phyloP scores from a whole-genome alignment of 345 rosid genomes.

The Boechera stricta region DNA sequence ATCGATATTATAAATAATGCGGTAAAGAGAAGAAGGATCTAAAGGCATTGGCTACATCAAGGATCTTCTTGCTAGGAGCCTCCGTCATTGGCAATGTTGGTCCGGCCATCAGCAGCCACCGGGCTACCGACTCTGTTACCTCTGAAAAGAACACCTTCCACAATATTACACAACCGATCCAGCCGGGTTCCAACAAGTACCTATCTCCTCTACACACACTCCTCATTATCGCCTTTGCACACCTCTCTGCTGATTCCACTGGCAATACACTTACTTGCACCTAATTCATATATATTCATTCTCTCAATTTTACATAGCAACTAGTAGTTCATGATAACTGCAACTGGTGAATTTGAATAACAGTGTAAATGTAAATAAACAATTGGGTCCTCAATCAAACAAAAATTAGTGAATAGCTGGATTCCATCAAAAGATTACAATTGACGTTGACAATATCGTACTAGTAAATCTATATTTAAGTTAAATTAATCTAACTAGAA shows the following conservation, averaged over 20 bases:
- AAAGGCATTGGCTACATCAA: slow-evolving; percentile 3
- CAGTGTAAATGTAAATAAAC: not conserved
- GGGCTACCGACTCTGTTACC: slow-evolving; percentile 28
- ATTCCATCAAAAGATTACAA: not conserved
- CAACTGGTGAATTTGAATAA: not conserved
- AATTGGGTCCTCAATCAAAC: not conserved
- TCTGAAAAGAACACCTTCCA: slow-evolving; percentile 41
- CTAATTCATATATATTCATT: slow-evolving; percentile 8
- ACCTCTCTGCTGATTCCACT: slow-evolving; percentile 47
- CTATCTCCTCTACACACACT: slow-evolving; percentile 59
- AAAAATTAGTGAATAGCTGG: not conserved
- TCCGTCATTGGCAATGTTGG: slow-evolving; percentile 9
- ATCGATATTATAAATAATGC: not conserved
- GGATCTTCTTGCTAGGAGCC: slow-evolving; percentile 13
- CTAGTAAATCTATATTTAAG: not conserved
- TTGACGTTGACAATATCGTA: not conserved
- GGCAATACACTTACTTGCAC: slow-evolving; percentile 32
- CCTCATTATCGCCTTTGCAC: slow-evolving; percentile 50
- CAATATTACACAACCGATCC: slow-evolving; percentile 43
- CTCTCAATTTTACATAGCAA: not conserved
- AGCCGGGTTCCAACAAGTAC: slow-evolving; percentile 54
- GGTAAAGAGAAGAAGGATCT: slow-evolving; percentile 1
- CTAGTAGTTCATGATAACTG: not conserved
- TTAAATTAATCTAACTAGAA: not conserved
- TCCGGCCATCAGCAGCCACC: slow-evolving; percentile 32